A percentile compares a stretch with the other conserved stretches of the same genome.
Conservation (phyloP, 306 rosid species). For the Cotoneaster glaucophyllus region DNA sequence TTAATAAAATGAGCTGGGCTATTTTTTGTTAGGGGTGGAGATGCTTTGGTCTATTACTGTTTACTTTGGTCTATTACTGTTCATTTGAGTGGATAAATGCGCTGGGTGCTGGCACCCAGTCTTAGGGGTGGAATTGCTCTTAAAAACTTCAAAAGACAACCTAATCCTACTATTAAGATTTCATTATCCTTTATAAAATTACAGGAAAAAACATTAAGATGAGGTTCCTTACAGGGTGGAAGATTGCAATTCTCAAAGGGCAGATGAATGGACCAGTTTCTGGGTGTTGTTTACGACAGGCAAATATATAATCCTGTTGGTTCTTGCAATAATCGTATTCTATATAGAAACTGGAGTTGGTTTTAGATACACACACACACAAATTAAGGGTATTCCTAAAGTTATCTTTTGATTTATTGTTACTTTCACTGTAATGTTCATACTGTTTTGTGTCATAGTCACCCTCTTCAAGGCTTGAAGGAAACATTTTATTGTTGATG, state of each 20-base stretch:
- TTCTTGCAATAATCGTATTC: no score
- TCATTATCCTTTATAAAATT: not conserved
- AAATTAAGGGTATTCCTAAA: not conserved
- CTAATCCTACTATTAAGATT: not conserved
- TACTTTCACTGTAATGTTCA: not conserved
- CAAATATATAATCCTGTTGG: not conserved
- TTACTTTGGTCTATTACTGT: no score
- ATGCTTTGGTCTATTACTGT: no score
- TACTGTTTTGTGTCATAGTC: not conserved
- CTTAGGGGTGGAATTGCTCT: no score
- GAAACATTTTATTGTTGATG: not conserved
- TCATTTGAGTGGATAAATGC: no score
- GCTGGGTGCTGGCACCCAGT: no score
- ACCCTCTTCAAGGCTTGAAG: conserved; percentile 12
- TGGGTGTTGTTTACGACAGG: not conserved
- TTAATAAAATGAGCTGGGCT: no score
- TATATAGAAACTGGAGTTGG: not conserved
- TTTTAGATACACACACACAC: not conserved
- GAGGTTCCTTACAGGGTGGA: not conserved
- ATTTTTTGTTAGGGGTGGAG: no score
- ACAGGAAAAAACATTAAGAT: not conserved
- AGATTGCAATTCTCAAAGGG: not conserved
- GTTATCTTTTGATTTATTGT: not conserved
- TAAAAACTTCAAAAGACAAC: no score
- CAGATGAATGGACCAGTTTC: not conserved